These are phyloP conservation scores for Apium graveolens DNA, from an alignment of 129 eudicot species.

Conservation along the genomic window DNA sequence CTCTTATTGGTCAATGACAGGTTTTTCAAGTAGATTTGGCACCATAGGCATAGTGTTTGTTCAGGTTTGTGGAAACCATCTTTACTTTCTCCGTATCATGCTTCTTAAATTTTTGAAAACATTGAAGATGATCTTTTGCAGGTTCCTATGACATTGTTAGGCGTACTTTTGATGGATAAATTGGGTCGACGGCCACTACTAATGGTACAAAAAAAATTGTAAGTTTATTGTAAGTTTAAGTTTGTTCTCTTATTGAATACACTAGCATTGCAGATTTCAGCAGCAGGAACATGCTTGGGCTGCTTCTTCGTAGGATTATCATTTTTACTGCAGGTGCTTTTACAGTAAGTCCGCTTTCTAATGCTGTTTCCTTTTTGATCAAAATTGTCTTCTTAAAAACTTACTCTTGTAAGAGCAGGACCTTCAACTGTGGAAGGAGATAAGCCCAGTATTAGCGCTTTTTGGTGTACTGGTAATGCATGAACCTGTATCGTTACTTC, in stretches of 20 bases:
- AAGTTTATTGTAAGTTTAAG: background rate
- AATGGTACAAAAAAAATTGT: constrained; percentile 42
- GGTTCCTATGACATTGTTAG: constrained; percentile 65
- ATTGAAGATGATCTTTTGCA: constrained; percentile 21
- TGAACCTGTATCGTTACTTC: background rate
- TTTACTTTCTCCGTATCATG: background rate
- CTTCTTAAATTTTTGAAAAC: background rate
- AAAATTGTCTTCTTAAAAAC: background rate
- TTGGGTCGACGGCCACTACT: constrained; percentile 73
- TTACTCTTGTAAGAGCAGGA: background rate
- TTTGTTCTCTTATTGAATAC: background rate
- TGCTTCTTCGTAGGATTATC: constrained; percentile 60
- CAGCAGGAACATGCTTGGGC: constrained; percentile 75
- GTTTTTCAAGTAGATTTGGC: constrained; percentile 62
- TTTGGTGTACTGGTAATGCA: constrained; percentile 74
- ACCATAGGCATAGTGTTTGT: constrained; percentile 72
- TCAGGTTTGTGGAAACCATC: constrained; percentile 38
- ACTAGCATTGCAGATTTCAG: constrained; percentile 47
- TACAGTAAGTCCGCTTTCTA: background rate
- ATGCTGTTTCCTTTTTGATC: background rate
- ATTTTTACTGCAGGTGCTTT: constrained; percentile 69
- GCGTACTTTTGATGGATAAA: constrained; percentile 79
- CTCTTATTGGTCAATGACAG: constrained; percentile 28
- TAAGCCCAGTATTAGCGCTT: constrained; percentile 67
- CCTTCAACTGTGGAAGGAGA: constrained; percentile 9